These are phyloP conservation scores for Uronychia binucleata DNA, from an alignment of 73 alveolate species.

Conservation along the genomic window DNA sequence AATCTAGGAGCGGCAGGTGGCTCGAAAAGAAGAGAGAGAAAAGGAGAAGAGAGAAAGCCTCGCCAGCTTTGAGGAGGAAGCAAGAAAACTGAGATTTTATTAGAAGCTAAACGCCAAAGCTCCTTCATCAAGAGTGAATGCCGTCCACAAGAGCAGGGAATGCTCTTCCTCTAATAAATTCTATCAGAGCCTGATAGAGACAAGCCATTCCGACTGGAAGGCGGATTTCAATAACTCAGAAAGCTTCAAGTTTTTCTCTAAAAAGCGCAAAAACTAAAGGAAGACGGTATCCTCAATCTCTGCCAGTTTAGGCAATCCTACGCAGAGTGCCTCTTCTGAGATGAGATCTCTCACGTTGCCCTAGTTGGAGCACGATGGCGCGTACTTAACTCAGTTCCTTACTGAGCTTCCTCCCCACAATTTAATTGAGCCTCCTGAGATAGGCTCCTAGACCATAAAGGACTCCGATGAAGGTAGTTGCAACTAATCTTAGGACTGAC, in stretches of 20 bases:
- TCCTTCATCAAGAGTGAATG: neutral
- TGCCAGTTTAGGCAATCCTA: too few relatives aligned
- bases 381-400: too few relatives aligned
- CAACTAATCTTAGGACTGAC: too few relatives aligned
- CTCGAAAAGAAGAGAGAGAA: neutral
- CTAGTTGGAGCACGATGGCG: too few relatives aligned
- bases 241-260: neutral
- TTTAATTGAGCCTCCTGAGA: too few relatives aligned
- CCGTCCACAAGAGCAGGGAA: neutral
- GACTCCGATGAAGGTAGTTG: too few relatives aligned
- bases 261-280: neutral
- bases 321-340: too few relatives aligned
- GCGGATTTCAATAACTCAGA: neutral
- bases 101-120: neutral
- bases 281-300: neutral
- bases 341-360: too few relatives aligned
- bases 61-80: neutral
- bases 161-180: neutral
- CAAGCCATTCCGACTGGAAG: neutral
- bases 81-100: neutral
- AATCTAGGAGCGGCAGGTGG: neutral
- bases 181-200: neutral
- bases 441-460: too few relatives aligned
- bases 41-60: neutral
- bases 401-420: too few relatives aligned